phyloP scores from a whole-genome alignment of 2,329 filamentous ascomycete genomes.

The Verruconis gallopava region DNA sequence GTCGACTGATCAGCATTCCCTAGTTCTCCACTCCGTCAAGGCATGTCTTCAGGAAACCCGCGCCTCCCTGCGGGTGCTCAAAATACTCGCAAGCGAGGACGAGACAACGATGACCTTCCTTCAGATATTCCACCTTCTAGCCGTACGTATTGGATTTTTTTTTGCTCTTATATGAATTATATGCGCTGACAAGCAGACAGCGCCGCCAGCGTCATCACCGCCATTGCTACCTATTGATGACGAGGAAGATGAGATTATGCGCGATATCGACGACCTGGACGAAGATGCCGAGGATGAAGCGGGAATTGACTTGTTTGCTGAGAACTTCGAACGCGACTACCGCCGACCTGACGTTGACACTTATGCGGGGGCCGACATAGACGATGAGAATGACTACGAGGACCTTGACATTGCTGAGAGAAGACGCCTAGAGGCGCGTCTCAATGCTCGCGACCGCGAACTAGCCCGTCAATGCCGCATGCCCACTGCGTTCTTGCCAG shows the following conservation, averaged over 20 bases:
- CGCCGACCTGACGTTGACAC: slow-evolving; percentile 37
- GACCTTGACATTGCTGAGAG: slow-evolving; percentile 53
- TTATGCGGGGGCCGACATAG: slow-evolving; percentile 60
- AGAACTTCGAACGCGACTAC: slow-evolving; percentile 54
- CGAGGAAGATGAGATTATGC: slow-evolving; percentile 54
- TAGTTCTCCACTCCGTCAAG: slow-evolving; percentile 61
- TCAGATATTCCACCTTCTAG: slow-evolving; percentile 47
- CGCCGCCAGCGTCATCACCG: slow-evolving; percentile 45
- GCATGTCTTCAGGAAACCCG: slow-evolving; percentile 73
- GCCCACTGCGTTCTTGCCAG: slow-evolving; percentile 63
- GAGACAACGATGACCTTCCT: slow-evolving; percentile 50
- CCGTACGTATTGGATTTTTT: slow-evolving; percentile 36
- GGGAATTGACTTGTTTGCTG: slow-evolving; percentile 58
- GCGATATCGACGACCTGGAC: slow-evolving; percentile 53
- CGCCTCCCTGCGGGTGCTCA: slow-evolving; percentile 37
- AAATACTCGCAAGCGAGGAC: slow-evolving; percentile 47
- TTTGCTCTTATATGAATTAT: not conserved
- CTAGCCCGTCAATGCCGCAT: slow-evolving; percentile 53
- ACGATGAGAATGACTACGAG: slow-evolving; percentile 66
- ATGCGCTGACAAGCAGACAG: slow-evolving; percentile 22
- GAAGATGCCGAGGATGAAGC: slow-evolving; percentile 58
- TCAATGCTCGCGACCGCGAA: slow-evolving; percentile 63
- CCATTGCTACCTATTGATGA: slow-evolving; percentile 55
- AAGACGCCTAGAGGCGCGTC: slow-evolving; percentile 56
- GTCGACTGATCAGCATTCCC: not conserved